Conservation (phyloP, 306 rosid genomes). For the Quillaja saponaria region DNA sequence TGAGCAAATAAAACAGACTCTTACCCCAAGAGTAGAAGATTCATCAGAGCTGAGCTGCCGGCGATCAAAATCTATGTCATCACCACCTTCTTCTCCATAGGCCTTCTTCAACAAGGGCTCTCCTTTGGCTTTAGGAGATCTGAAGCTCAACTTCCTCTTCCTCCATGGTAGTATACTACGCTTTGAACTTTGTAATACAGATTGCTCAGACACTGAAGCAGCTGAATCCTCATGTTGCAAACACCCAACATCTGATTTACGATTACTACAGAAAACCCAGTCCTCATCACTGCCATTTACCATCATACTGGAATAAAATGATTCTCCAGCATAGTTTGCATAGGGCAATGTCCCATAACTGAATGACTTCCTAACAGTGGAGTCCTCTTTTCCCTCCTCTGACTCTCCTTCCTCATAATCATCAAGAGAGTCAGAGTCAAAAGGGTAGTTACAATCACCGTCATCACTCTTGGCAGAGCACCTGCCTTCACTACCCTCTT, state of each 20-base stretch:
- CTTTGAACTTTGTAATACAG: constrained; percentile 64
- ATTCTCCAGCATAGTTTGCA: constrained; percentile 83
- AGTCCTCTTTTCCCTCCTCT: constrained; percentile 78
- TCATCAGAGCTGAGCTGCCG: constrained; percentile 98
- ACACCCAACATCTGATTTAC: constrained; percentile 69
- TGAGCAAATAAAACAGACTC: constrained; percentile 18
- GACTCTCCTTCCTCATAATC: constrained; percentile 89
- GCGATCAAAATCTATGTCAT: constrained; percentile 96
- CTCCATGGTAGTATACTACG: constrained; percentile 93
- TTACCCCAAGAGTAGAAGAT: constrained; percentile 68
- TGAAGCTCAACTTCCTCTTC: constrained; percentile 97
- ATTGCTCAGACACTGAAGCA: constrained; percentile 54
- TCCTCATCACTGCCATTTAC: constrained; percentile 64
- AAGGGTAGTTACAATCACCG: constrained; percentile 83
- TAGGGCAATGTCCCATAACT: constrained; percentile 90
- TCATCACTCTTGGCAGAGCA: constrained; percentile 87
- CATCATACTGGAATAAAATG: constrained; percentile 60
- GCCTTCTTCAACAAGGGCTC: constrained; percentile 93
- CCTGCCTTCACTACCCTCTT: constrained; percentile 87
- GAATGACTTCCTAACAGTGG: constrained; percentile 86
- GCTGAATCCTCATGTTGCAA: constrained; percentile 59
- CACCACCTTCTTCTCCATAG: constrained; percentile 99
- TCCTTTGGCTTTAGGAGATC: constrained; percentile 95
- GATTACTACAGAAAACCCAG: constrained; percentile 89
- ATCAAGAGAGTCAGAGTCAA: constrained; percentile 87